These are phyloP conservation scores for Cercospora citrullina DNA, from an alignment of 2,329 filamentous ascomycete species.

Conservation along the genomic window DNA sequence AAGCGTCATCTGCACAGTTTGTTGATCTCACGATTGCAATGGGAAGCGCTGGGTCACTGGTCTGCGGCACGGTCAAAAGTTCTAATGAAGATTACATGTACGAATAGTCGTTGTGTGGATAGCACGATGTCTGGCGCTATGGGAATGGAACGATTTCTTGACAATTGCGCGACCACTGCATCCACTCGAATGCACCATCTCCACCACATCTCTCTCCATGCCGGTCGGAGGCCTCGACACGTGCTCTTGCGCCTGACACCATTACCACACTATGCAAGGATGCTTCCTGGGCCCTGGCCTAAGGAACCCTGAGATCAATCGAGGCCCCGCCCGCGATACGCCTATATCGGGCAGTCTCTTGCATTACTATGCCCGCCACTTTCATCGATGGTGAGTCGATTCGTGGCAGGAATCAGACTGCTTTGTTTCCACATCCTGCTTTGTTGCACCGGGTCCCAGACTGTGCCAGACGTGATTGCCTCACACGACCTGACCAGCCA, in stretches of 20 bases:
- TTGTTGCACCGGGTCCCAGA: neutral
- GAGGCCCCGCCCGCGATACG: neutral
- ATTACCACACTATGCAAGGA: neutral
- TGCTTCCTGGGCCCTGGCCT: neutral
- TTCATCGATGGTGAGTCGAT: neutral
- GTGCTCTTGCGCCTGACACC: neutral
- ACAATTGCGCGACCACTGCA: neutral
- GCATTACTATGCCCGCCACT: neutral
- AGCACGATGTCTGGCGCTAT: constrained; percentile 1
- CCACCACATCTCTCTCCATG: neutral
- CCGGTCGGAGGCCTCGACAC: neutral
- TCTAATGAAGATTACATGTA: constrained; percentile 8
- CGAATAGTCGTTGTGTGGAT: constrained; percentile 4
- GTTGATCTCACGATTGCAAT: neutral
- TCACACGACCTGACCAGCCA: constrained; percentile 1
- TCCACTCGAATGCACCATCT: neutral
- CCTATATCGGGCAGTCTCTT: neutral
- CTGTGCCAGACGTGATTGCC: constrained; percentile 2
- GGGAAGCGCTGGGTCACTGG: neutral
- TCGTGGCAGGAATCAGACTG: neutral
- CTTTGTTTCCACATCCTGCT: neutral
- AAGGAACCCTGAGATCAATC: neutral
- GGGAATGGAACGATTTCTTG: constrained; percentile 3
- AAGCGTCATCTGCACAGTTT: neutral
- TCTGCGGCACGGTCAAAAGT: neutral